These are phyloP conservation scores for Aspergillus pseudoviridinutans DNA, from an alignment of 2,329 filamentous ascomycete genomes.

Conservation along the genomic window DNA sequence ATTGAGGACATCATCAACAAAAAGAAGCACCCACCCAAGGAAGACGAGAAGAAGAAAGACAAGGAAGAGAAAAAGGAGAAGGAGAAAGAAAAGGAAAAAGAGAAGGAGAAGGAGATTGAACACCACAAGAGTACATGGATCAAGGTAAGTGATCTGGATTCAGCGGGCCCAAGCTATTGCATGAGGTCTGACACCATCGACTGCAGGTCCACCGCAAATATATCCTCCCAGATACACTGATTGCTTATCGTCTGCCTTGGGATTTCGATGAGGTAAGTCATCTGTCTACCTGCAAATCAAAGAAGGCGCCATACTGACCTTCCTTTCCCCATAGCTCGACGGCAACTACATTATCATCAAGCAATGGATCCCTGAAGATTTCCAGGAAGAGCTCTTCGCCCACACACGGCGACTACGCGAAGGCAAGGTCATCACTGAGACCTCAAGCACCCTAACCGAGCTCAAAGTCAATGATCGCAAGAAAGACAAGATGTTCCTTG, in stretches of 20 bases:
- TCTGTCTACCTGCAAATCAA: not conserved
- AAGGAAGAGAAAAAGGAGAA: slow-evolving; percentile 24
- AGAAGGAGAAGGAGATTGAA: slow-evolving; percentile 20
- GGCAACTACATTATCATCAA: slow-evolving; percentile 69
- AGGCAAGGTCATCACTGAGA: slow-evolving; percentile 38
- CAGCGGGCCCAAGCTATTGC: not conserved
- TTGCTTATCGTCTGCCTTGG: slow-evolving; percentile 45
- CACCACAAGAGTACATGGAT: slow-evolving; percentile 38
- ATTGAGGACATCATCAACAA: slow-evolving; percentile 41
- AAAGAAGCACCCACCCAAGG: slow-evolving; percentile 35
- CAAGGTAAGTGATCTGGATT: slow-evolving; percentile 30
- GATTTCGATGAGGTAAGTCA: slow-evolving; percentile 44
- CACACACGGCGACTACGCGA: slow-evolving; percentile 66
- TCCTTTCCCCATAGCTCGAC: slow-evolving; percentile 44
- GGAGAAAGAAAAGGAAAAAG: slow-evolving; percentile 21
- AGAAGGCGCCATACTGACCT: slow-evolving; percentile 1
- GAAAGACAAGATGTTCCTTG: slow-evolving; percentile 44
- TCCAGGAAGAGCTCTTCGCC: slow-evolving; percentile 68
- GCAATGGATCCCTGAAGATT: slow-evolving; percentile 65
- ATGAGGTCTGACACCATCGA: slow-evolving; percentile 2
- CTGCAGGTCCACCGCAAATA: slow-evolving; percentile 43
- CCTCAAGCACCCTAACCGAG: slow-evolving; percentile 36
- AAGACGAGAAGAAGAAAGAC: slow-evolving; percentile 21
- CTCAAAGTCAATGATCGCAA: slow-evolving; percentile 40
- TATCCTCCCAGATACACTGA: slow-evolving; percentile 44